These are phyloP conservation scores for Chrysoporthe austroafricana DNA, from an alignment of 2,329 filamentous ascomycete genomes.

Conservation along the genomic window DNA sequence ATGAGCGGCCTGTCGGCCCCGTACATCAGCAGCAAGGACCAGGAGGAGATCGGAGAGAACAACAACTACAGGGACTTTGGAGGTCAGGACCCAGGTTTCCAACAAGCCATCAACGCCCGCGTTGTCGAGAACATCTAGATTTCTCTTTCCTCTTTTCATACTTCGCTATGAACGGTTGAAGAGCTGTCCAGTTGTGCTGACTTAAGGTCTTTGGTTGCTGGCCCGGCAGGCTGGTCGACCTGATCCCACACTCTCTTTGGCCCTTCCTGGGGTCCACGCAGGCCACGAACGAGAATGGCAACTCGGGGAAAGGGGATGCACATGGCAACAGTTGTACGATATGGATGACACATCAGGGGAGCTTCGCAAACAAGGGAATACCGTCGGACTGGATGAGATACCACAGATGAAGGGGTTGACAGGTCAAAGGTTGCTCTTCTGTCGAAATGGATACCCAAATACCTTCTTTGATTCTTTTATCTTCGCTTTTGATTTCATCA, in stretches of 20 bases:
- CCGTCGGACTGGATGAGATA: neutral
- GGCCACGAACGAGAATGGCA: neutral
- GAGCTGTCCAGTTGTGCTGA: conserved; percentile 23
- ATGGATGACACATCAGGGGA: conserved; percentile 7
- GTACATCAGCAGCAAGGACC: conserved; percentile 43
- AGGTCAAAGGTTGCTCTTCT: conserved; percentile 11
- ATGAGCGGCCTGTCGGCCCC: conserved; percentile 46
- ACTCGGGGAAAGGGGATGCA: neutral
- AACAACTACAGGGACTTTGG: conserved; percentile 53
- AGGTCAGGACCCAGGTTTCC: conserved; percentile 65
- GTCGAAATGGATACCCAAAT: conserved; percentile 28
- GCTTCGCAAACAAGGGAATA: neutral
- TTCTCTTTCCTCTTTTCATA: conserved; percentile 12
- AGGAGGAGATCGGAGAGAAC: conserved; percentile 48
- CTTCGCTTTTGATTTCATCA: conserved; percentile 6
- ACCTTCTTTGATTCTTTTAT: conserved; percentile 9
- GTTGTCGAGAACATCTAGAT: conserved; percentile 84
- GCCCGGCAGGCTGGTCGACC: conserved; percentile 26
- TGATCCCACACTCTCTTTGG: conserved; percentile 11
- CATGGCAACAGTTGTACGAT: conserved; percentile 17
- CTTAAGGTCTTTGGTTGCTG: conserved; percentile 7
- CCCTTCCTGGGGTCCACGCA: neutral
- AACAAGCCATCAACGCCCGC: conserved; percentile 79
- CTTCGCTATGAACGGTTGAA: conserved; percentile 8
- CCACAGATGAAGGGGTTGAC: conserved; percentile 2